Conservation (phyloP, 176 grass and related monocot species). For the Canna indica region DNA sequence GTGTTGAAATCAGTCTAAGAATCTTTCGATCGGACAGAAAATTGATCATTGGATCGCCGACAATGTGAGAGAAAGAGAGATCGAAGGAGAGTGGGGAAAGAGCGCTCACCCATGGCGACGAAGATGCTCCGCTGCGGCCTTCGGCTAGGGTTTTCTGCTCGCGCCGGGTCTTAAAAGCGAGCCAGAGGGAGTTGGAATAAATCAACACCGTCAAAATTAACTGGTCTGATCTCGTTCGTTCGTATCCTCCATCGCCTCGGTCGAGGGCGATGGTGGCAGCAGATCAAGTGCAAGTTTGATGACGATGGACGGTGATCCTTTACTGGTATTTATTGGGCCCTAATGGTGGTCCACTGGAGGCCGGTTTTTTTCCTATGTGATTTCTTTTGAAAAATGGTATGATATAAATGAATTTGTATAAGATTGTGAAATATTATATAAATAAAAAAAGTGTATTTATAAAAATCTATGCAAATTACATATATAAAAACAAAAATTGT, state of each 20-base stretch:
- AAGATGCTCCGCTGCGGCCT: background rate
- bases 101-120: background rate
- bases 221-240: background rate
- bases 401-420: too few species aligned
- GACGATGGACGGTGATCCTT: background rate
- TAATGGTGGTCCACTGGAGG: background rate
- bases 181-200: background rate
- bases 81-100: background rate
- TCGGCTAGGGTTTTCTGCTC: background rate
- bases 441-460: too few species aligned
- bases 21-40: background rate
- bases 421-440: too few species aligned
- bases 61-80: background rate
- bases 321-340: too few species aligned
- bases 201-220: background rate
- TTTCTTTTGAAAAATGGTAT: too few species aligned
- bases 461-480: too few species aligned
- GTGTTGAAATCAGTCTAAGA: background rate
- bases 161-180: background rate
- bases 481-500: too few species aligned
- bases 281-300: background rate
- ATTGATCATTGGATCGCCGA: background rate
- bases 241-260: too few species aligned
- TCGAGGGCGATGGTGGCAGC: too few species aligned
- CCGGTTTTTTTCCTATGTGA: too few species aligned